A percentile compares a stretch with the other conserved stretches of the same genome.
Conservation (phyloP, 257 asterid species). For the Solanum ahanhuiri region DNA sequence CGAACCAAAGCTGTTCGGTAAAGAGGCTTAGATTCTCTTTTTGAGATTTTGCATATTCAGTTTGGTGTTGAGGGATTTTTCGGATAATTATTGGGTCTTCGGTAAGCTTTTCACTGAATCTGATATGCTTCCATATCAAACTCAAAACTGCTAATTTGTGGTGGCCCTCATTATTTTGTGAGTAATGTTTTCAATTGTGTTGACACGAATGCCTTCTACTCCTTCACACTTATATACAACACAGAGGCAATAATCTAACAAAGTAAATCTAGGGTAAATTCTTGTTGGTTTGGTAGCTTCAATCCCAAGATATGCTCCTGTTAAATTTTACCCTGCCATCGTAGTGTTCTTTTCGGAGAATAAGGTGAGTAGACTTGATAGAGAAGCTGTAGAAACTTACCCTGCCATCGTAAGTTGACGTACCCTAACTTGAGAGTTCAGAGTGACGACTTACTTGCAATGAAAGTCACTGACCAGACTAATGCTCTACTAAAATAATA, state of each 20-base stretch:
- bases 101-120: neutral
- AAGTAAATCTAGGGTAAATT: neutral
- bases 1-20: no score
- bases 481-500: neutral
- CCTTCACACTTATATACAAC: neutral
- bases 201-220: neutral
- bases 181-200: neutral
- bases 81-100: neutral
- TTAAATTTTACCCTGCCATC: neutral
- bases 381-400: neutral
- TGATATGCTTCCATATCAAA: neutral
- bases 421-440: neutral
- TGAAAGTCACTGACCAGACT: neutral
- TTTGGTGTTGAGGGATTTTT: neutral
- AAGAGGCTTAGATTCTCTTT: no score
- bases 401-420: neutral
- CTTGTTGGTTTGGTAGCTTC: neutral
- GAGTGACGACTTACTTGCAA: neutral
- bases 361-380: neutral
- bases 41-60: neutral
- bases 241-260: neutral
- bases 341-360: neutral
- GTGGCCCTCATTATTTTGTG: no score
- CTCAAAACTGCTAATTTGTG: no score
- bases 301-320: neutral